Evolutionary conservation across 768 basidiomycete genomes (phyloP), one percentile per base, ranked within the genome.

Genomic region (Trametes sanguinea): DNA sequence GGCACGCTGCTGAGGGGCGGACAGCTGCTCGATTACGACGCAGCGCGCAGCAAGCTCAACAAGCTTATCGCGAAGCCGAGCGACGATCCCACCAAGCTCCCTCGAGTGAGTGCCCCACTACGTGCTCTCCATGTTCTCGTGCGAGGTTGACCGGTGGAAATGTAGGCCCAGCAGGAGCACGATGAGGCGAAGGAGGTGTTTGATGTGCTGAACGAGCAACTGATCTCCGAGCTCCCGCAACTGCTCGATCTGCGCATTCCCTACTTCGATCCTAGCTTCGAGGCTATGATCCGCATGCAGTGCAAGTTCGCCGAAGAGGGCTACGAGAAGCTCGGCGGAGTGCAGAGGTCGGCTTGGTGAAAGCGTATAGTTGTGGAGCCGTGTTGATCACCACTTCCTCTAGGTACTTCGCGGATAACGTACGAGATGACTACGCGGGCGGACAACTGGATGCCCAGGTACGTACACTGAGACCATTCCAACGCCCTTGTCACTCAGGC

Each of bases 261-360:
- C 0, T 99, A 93, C 81, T 95, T 98, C 65, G 97, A 98, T 74
- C 97, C 97, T 4, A 95, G 92, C 67, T 98, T 98, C 73, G 97
- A 98, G 76, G 93, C 96, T 48, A 98, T 98, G 96, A 94, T 95
- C 65, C 85, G 97, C 33, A 92, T 97, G 86, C 97, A 99, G 71
- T 86, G 92, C 71, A 95, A 95, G 71, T 98, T 98, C 72, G 95
- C 96, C 0, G 94, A 98, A 74, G 96, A 99, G 68, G 95, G 96
- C 0, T 98, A 99, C 73, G 95, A 98, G 78, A 97, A 95, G 76
- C 84, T 98, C 53, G 90, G 94, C 52, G 88, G 93, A 47, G 95
- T 98, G 8, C 96, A 99, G 75, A 80, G 94, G 88, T 93, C 64
- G 17, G 76, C 68, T 4, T 10, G 1, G 39, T 22, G 11, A 14